Conservation (phyloP, 441 rosid genomes). For the Jatropha multifida region DNA sequence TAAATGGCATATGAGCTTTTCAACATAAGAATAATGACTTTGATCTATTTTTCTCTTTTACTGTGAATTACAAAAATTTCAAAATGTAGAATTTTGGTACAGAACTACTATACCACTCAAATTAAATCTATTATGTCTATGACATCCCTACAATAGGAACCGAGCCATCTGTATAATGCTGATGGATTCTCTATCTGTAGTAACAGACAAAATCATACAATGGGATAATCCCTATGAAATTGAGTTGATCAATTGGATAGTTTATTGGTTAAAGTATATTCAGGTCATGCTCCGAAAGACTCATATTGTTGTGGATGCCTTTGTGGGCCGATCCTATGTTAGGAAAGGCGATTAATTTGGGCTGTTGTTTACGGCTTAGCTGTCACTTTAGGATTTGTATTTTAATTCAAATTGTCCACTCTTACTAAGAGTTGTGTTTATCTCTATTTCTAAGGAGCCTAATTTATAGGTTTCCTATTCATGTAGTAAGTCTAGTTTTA, state of each 20-base stretch:
- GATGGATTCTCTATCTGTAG: background rate
- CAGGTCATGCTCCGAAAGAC: background rate
- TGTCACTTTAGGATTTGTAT: too few species aligned
- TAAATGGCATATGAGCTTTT: background rate
- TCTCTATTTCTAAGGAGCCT: too few species aligned
- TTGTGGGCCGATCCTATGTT: too few species aligned
- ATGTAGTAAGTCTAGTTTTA: too few species aligned
- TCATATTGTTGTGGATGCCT: too few species aligned
- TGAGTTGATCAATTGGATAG: background rate
- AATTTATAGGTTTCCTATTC: too few species aligned
- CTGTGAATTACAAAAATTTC: background rate
- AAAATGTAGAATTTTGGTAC: background rate
- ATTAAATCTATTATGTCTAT: background rate
- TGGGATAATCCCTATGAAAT: background rate
- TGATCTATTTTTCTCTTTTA: background rate
- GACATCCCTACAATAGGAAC: background rate
- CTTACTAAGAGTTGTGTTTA: too few species aligned
- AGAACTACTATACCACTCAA: background rate
- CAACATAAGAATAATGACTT: background rate
- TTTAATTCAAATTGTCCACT: too few species aligned
- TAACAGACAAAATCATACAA: background rate
- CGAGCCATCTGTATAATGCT: background rate
- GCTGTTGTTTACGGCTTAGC: too few species aligned
- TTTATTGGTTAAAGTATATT: background rate
- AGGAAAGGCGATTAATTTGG: too few species aligned